These are phyloP conservation scores for Nicotiana otophora DNA, from an alignment of 257 asterid species.

Conservation along the genomic window DNA sequence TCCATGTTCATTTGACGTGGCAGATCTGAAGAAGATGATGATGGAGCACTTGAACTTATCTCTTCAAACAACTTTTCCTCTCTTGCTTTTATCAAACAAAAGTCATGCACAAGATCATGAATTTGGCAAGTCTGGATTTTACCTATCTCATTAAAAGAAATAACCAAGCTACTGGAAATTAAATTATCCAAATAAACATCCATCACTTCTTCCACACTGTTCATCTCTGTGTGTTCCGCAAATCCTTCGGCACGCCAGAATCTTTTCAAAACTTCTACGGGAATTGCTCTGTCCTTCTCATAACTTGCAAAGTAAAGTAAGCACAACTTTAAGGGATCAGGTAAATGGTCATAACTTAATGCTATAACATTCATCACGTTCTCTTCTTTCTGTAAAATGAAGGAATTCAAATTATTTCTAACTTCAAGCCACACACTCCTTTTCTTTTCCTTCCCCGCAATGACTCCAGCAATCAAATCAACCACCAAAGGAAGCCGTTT, in stretches of 20 bases:
- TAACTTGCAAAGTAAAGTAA: slow-evolving; percentile 21
- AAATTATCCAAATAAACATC: slow-evolving; percentile 14
- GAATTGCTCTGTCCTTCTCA: not conserved
- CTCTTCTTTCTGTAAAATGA: not conserved
- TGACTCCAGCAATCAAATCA: slow-evolving; percentile 18
- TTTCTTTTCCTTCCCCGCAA: slow-evolving; percentile 11
- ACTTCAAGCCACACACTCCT: slow-evolving; percentile 10
- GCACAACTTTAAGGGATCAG: slow-evolving; percentile 20
- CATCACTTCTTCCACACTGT: not conserved
- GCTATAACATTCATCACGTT: no score
- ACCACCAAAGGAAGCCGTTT: slow-evolving; percentile 22
- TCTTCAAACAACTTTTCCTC: not conserved
- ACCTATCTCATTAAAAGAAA: slow-evolving; percentile 14
- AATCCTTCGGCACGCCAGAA: slow-evolving; percentile 32
- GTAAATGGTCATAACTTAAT: slow-evolving; percentile 15
- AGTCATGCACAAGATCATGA: slow-evolving; percentile 21
- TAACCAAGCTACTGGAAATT: slow-evolving; percentile 18
- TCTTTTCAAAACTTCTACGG: not conserved
- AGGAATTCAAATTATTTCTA: not conserved
- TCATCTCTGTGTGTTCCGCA: not conserved
- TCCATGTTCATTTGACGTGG: not conserved
- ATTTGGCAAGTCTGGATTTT: not conserved
- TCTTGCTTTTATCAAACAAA: slow-evolving; percentile 19
- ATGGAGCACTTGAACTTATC: not conserved
- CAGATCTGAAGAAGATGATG: not conserved